These are phyloP conservation scores for Chondrus crispus DNA, from an alignment of 23 red algal species.

Conservation along the genomic window DNA sequence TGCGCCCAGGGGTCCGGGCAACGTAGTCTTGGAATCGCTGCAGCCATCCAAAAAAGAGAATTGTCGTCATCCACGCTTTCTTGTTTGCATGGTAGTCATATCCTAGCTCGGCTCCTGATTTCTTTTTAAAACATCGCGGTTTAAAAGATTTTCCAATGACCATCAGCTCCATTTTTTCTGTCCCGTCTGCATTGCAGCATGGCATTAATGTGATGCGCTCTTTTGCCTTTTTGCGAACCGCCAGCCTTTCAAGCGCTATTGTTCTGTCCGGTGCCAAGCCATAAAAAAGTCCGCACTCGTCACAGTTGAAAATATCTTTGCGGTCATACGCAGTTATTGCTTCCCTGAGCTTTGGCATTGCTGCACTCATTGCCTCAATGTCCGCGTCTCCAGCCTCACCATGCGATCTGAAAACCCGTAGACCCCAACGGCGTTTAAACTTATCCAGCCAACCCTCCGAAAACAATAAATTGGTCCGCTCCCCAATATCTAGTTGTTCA, in stretches of 20 bases:
- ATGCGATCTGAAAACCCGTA: neutral
- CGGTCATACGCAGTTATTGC: neutral
- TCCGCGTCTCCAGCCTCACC: neutral
- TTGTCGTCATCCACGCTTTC: constrained; percentile 8
- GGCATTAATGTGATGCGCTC: neutral
- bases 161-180: neutral
- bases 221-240: neutral
- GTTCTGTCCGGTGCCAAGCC: neutral
- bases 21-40: neutral
- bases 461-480: neutral
- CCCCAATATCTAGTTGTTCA: neutral
- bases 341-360: neutral
- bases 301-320: neutral
- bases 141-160: neutral
- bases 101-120: constrained; percentile 6
- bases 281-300: neutral
- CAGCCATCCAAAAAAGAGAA: constrained; percentile 8
- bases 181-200: neutral
- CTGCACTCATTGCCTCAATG: neutral
- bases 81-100: neutral
- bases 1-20: neutral
- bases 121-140: neutral
- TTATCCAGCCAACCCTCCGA: neutral
- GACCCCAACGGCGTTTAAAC: neutral
- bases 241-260: neutral